Evolutionary conservation across 2,329 filamentous ascomycete genomes (phyloP).

Genomic region (Falciphora oryzae): DNA sequence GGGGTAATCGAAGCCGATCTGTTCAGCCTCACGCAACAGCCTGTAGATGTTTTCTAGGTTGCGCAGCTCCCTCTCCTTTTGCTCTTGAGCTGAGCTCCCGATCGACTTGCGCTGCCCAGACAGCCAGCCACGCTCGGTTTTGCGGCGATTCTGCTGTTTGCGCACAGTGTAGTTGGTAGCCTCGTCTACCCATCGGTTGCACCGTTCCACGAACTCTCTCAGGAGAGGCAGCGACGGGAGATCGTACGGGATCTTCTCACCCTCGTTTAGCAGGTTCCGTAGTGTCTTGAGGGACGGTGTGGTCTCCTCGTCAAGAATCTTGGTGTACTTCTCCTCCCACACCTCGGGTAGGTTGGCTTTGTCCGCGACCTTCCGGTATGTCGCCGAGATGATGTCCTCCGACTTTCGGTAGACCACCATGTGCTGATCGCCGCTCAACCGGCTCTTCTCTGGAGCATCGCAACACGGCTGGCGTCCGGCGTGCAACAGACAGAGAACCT

Average conservation of each 20-base stretch:
- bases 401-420: conserved; percentile 71
- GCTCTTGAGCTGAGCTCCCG: conserved; percentile 49
- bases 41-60: conserved; percentile 85
- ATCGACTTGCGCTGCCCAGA: conserved; percentile 66
- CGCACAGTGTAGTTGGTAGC: conserved; percentile 93
- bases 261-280: conserved; percentile 79
- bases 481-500: conserved; percentile 76
- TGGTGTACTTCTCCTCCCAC: conserved; percentile 89
- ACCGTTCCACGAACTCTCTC: conserved; percentile 86
- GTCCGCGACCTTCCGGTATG: conserved; percentile 73
- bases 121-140: conserved; percentile 85
- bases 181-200: conserved; percentile 97
- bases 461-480: conserved; percentile 79
- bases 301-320: conserved; percentile 74
- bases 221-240: conserved; percentile 77
- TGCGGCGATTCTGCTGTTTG: conserved; percentile 95
- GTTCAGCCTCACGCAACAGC: conserved; percentile 75
- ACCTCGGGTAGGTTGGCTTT: conserved; percentile 79
- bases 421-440: conserved; percentile 66
- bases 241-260: conserved; percentile 91
- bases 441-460: conserved; percentile 57
- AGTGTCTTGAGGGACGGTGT: conserved; percentile 82
- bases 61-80: conserved; percentile 82
- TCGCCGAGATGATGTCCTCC: conserved; percentile 59
- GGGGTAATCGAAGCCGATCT: conserved; percentile 86